Conservation (phyloP, 1,139 yeast species). For the Hyphopichia buzzinii region DNA sequence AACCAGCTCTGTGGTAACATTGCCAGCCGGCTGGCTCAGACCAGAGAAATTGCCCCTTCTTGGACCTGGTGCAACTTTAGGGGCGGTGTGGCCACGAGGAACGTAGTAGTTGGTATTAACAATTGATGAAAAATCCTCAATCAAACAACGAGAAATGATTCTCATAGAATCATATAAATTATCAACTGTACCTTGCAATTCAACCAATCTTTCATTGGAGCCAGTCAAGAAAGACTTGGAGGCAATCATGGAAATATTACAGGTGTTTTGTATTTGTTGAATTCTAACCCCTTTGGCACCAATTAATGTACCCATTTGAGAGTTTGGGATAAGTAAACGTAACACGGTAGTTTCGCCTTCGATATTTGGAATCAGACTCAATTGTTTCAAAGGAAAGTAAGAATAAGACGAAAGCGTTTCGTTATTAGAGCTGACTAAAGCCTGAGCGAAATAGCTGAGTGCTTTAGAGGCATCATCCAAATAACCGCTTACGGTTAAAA, state of each 20-base stretch:
- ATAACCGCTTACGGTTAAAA: constrained; percentile 79
- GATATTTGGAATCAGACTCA: constrained; percentile 49
- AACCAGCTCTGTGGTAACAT: constrained; percentile 27
- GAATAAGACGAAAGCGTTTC: constrained; percentile 37
- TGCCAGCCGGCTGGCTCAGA: constrained; percentile 4
- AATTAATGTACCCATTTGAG: constrained; percentile 88
- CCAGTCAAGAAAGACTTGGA: constrained; percentile 82
- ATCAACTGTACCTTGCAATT: constrained; percentile 77
- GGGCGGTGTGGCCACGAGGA: constrained; percentile 42
- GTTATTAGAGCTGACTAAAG: constrained; percentile 45
- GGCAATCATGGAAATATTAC: constrained; percentile 79
- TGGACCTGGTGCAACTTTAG: constrained; percentile 4
- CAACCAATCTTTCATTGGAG: constrained; percentile 85
- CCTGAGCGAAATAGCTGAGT: constrained; percentile 67
- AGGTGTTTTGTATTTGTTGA: constrained; percentile 72
- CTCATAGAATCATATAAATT: constrained; percentile 58
- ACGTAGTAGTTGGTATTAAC: constrained; percentile 65
- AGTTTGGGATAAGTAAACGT: constrained; percentile 76
- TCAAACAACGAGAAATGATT: constrained; percentile 68
- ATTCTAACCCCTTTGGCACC: constrained; percentile 84
- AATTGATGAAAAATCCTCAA: constrained; percentile 68
- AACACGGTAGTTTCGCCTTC: constrained; percentile 56
- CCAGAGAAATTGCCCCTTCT: constrained; percentile 10
- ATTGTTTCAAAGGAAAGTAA: constrained; percentile 62
- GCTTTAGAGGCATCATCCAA: constrained; percentile 73